Percentiles rank a stretch among this genome's conserved stretches.
These are phyloP conservation scores for Ochetophila trinervis DNA, from an alignment of 306 rosid species.

Conservation along the genomic window DNA sequence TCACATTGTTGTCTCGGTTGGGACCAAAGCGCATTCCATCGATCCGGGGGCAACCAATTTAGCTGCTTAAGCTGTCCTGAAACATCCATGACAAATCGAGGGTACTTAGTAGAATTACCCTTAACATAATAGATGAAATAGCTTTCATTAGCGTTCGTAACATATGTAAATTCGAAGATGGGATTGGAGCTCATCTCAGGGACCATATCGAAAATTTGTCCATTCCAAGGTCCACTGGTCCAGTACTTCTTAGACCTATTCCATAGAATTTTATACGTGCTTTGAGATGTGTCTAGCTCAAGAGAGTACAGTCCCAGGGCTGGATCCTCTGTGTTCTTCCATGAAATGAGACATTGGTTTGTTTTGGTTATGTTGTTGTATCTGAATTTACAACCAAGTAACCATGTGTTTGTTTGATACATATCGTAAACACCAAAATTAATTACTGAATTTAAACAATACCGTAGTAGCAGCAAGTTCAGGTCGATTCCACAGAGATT, in stretches of 20 bases:
- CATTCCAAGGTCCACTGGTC: conserved; percentile 51
- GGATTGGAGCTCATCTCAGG: conserved; percentile 45
- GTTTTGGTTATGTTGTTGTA: neutral
- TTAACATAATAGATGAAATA: conserved; percentile 43
- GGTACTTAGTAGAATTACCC: conserved; percentile 11
- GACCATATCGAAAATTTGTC: conserved; percentile 34
- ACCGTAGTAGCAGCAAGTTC: too few species aligned
- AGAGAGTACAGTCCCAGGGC: conserved; percentile 7
- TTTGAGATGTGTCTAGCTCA: conserved; percentile 27
- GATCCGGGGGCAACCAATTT: neutral
- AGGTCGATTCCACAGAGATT: too few species aligned
- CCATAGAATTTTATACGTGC: conserved; percentile 29
- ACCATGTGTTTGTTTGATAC: conserved; percentile 42
- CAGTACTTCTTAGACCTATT: conserved; percentile 41
- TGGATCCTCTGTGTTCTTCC: conserved; percentile 14
- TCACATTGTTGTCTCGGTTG: conserved; percentile 6
- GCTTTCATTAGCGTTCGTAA: conserved; percentile 38
- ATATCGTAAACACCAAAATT: too few species aligned
- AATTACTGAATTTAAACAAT: too few species aligned
- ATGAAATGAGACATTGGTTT: neutral
- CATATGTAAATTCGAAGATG: conserved; percentile 37
- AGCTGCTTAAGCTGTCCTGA: conserved; percentile 2
- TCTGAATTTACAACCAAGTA: conserved; percentile 27
- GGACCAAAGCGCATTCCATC: neutral
- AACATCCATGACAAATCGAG: conserved; percentile 28